Conservation (phyloP, 192 early-diverging fungal genomes). For the Backusella tarrabulga region DNA sequence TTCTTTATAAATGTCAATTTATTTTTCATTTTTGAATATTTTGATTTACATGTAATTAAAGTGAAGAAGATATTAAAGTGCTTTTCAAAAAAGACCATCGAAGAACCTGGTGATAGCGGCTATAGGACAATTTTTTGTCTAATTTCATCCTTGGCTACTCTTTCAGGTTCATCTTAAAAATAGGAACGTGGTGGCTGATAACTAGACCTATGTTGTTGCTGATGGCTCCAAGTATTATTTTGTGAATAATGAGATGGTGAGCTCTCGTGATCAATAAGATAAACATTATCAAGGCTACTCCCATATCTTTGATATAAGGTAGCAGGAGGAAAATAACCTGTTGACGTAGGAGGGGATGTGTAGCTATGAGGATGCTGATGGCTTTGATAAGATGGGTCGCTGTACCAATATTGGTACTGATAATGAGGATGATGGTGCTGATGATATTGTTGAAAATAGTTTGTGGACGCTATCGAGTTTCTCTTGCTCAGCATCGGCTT, state of each 20-base stretch:
- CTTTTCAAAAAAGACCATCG: neutral
- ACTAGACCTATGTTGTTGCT: neutral
- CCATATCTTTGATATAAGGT: neutral
- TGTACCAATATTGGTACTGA: neutral
- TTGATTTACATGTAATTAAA: neutral
- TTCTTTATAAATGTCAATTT: neutral
- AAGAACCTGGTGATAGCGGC: neutral
- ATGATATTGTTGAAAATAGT: neutral
- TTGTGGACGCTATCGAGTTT: neutral
- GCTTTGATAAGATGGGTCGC: neutral
- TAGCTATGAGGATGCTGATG: neutral
- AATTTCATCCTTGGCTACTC: neutral
- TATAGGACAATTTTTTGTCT: neutral
- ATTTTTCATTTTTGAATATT: neutral
- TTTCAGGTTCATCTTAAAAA: neutral
- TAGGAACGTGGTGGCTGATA: neutral
- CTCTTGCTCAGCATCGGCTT: neutral
- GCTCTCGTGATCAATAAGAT: neutral
- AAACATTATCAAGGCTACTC: neutral
- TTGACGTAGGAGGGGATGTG: neutral
- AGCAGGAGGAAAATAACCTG: neutral
- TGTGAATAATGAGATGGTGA: neutral
- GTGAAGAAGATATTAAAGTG: neutral
- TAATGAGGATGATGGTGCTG: neutral
- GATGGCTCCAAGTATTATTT: neutral